Conservation (phyloP, 495 filamentous ascomycete genomes). For the Cryomyces minteri region DNA sequence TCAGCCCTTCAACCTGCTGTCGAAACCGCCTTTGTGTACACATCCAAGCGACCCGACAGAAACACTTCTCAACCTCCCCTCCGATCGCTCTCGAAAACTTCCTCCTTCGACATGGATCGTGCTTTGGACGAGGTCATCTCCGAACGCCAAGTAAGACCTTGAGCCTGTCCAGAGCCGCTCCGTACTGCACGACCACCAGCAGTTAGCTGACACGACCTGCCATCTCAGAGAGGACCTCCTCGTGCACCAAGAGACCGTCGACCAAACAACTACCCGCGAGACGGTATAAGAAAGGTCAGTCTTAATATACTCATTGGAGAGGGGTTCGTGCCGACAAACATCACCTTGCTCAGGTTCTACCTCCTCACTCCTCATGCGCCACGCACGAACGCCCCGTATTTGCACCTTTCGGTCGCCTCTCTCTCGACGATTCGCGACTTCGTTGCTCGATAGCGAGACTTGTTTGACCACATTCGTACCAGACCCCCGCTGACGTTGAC, state of each 20-base stretch:
- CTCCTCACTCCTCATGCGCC: conserved; percentile 1
- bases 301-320: background rate
- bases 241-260: conserved; percentile 6
- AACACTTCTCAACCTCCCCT: no score
- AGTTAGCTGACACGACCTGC: background rate
- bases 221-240: background rate
- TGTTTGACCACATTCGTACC: background rate
- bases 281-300: conserved; percentile 15
- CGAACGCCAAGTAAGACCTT: conserved; percentile 6
- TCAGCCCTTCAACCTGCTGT: no score
- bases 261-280: conserved; percentile 9
- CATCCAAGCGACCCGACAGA: no score
- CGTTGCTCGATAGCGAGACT: background rate
- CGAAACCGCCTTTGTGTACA: no score
- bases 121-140: conserved; percentile 12
- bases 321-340: background rate
- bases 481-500: conserved; percentile 10
- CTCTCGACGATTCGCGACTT: background rate
- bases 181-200: background rate
- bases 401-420: conserved; percentile 1
- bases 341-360: background rate
- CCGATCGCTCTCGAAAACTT: no score
- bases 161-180: background rate
- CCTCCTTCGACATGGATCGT: conserved; percentile 5
- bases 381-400: background rate